Evolutionary conservation across 2,329 filamentous ascomycete genomes (phyloP).

Genomic region (Ploettnerulaceae sp.): DNA sequence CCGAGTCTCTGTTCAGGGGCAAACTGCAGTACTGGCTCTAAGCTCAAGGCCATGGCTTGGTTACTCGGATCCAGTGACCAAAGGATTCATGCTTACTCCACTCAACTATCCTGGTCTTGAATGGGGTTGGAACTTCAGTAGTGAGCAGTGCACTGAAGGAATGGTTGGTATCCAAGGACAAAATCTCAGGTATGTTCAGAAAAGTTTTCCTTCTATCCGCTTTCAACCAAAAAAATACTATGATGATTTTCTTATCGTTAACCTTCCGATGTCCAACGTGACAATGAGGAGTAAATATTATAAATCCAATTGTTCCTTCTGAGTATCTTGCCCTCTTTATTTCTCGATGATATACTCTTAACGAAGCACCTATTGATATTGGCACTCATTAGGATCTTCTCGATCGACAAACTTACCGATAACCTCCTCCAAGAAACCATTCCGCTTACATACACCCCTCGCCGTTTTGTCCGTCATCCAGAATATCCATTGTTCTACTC

Average conservation of each 20-base stretch:
- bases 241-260: constrained; percentile 43
- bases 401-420: constrained; percentile 78
- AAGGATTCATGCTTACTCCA: constrained; percentile 87
- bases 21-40: constrained; percentile 80
- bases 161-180: constrained; percentile 92
- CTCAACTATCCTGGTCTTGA: constrained; percentile 83
- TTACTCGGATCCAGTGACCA: constrained; percentile 82
- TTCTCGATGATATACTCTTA: background rate
- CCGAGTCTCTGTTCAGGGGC: constrained; percentile 80
- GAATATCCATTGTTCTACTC: constrained; percentile 89
- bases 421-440: constrained; percentile 85
- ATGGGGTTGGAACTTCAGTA: constrained; percentile 95
- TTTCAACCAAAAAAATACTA: constrained; percentile 23
- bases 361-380: constrained; percentile 32
- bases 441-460: constrained; percentile 83
- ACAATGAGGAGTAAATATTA: constrained; percentile 51
- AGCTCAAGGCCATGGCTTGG: constrained; percentile 96
- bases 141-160: constrained; percentile 86
- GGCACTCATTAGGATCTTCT: constrained; percentile 66
- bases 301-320: constrained; percentile 97
- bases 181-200: constrained; percentile 66
- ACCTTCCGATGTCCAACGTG: constrained; percentile 33
- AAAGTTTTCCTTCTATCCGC: constrained; percentile 21
- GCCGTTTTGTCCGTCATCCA: constrained; percentile 81
- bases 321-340: constrained; percentile 45